Percentiles rank a stretch among this genome's conserved stretches.
These are phyloP conservation scores for Cercospora sojina DNA, from an alignment of 2,329 filamentous ascomycete species.

Conservation along the genomic window DNA sequence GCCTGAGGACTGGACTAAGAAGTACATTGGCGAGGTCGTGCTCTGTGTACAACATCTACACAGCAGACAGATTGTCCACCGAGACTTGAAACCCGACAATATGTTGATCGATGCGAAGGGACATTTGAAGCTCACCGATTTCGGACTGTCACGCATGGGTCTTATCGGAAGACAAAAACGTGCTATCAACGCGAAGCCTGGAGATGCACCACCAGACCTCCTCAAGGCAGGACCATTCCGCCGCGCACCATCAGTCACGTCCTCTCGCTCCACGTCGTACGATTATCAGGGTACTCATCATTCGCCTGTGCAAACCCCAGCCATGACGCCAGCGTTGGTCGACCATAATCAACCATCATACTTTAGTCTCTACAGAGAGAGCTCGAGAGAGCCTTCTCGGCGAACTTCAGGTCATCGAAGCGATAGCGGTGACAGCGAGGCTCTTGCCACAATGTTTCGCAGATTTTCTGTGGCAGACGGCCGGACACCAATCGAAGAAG, in stretches of 20 bases:
- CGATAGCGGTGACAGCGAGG: slow-evolving; percentile 89
- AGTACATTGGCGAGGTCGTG: slow-evolving; percentile 93
- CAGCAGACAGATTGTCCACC: slow-evolving; percentile 90
- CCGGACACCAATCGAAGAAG: slow-evolving; percentile 70
- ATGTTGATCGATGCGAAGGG: slow-evolving; percentile 95
- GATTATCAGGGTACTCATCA: slow-evolving; percentile 72
- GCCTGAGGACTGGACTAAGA: slow-evolving; percentile 96
- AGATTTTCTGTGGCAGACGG: slow-evolving; percentile 60
- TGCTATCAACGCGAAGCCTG: slow-evolving; percentile 72
- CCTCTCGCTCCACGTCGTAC: slow-evolving; percentile 89
- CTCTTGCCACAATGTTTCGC: slow-evolving; percentile 74
- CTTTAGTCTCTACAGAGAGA: slow-evolving; percentile 72
- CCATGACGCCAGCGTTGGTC: slow-evolving; percentile 74
- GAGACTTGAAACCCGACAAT: slow-evolving; percentile 96
- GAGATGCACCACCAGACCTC: slow-evolving; percentile 86
- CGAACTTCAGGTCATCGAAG: slow-evolving; percentile 80
- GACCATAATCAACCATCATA: slow-evolving; percentile 79
- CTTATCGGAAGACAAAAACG: slow-evolving; percentile 94
- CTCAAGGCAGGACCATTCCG: slow-evolving; percentile 90
- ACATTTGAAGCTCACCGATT: slow-evolving; percentile 95
- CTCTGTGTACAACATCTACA: slow-evolving; percentile 97
- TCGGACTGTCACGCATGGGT: slow-evolving; percentile 95
- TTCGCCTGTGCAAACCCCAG: slow-evolving; percentile 80
- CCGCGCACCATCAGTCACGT: slow-evolving; percentile 78
- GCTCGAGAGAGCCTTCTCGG: slow-evolving; percentile 57